Conservation (phyloP, 2,329 filamentous ascomycete genomes). For the Scytalidium sp. region DNA sequence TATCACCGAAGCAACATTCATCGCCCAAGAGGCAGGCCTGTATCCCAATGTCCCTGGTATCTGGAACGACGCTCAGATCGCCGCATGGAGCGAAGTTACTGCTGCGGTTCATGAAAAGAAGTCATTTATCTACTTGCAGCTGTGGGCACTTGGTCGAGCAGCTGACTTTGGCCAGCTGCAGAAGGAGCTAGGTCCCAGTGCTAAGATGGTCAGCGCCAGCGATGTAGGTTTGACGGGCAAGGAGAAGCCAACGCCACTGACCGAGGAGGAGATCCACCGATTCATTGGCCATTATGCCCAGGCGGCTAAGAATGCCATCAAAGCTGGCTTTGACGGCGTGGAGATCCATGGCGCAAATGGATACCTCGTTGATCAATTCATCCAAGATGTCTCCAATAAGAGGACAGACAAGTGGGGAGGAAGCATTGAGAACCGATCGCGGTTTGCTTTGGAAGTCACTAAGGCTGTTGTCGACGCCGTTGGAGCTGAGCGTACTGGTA, state of each 20-base stretch:
- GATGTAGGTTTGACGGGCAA: slow-evolving; percentile 19
- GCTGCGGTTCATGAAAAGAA: slow-evolving; percentile 57
- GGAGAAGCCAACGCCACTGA: slow-evolving; percentile 29
- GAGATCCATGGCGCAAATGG: slow-evolving; percentile 34
- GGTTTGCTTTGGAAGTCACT: slow-evolving; percentile 51
- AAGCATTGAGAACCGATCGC: slow-evolving; percentile 45
- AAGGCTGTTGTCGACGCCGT: slow-evolving; percentile 46
- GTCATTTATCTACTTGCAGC: slow-evolving; percentile 54
- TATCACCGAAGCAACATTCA: slow-evolving; percentile 53
- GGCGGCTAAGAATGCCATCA: slow-evolving; percentile 42
- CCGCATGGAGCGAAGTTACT: slow-evolving; percentile 55
- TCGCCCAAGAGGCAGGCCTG: slow-evolving; percentile 41
- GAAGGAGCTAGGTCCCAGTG: slow-evolving; percentile 19
- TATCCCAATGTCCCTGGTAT: slow-evolving; percentile 53
- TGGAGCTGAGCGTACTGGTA: slow-evolving; percentile 49
- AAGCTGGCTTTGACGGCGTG: slow-evolving; percentile 53
- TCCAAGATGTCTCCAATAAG: slow-evolving; percentile 37
- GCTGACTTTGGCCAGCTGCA: slow-evolving; percentile 13
- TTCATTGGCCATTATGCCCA: slow-evolving; percentile 32
- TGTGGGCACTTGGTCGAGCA: slow-evolving; percentile 57
- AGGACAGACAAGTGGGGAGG: slow-evolving; percentile 52
- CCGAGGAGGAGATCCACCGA: slow-evolving; percentile 31
- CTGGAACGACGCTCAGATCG: slow-evolving; percentile 48
- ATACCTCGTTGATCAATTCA: slow-evolving; percentile 30
- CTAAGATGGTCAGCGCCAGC: slow-evolving; percentile 14